A percentile compares a stretch with the other conserved stretches of the same genome.
Conservation (phyloP, 441 rosid species). For the Manihot esculenta region DNA sequence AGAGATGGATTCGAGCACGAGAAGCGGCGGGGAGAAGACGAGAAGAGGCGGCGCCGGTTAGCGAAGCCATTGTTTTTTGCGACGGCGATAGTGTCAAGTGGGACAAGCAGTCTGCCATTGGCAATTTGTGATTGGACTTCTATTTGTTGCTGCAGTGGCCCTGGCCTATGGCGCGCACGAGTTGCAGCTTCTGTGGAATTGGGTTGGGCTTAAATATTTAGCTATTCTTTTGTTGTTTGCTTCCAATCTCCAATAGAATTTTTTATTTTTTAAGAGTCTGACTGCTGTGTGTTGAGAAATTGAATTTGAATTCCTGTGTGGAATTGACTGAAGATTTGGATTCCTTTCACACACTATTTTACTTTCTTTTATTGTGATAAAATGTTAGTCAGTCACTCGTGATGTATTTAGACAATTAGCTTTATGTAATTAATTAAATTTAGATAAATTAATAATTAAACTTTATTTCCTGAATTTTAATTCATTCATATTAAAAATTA, state of each 20-base stretch:
- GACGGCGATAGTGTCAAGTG: constrained; percentile 20
- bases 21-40: constrained; percentile 44
- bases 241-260: neutral
- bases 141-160: constrained; percentile 6
- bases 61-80: constrained; percentile 49
- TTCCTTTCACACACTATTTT: too few relatives aligned
- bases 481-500: too few relatives aligned
- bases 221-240: neutral
- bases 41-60: constrained; percentile 47
- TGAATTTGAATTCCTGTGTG: too few relatives aligned
- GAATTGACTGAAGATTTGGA: too few relatives aligned
- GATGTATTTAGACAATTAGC: too few relatives aligned
- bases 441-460: too few relatives aligned
- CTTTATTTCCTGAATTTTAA: too few relatives aligned
- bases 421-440: too few relatives aligned
- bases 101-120: constrained; percentile 34
- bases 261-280: too few relatives aligned
- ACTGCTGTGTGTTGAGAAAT: too few relatives aligned
- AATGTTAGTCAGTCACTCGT: too few relatives aligned
- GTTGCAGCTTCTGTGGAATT: neutral
- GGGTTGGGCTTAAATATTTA: neutral
- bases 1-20: constrained; percentile 23
- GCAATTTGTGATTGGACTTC: neutral
- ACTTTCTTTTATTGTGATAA: too few relatives aligned
- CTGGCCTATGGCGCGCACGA: constrained; percentile 12